Percentiles rank a stretch among this genome's conserved stretches.
phyloP scores from a whole-genome alignment of 208 protist genomes.

The Lotmaria passim region DNA sequence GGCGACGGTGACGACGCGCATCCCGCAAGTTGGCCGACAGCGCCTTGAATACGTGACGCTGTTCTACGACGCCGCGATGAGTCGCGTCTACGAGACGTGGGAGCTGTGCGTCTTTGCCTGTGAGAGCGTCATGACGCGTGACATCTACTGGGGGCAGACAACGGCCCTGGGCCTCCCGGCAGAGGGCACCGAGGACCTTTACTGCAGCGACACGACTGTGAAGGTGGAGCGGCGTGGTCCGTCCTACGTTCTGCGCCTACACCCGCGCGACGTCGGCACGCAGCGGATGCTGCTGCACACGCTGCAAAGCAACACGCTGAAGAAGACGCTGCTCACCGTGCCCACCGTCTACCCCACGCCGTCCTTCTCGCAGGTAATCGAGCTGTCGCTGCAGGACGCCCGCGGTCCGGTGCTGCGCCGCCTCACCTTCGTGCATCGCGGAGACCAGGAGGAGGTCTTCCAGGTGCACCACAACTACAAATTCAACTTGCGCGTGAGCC shows the following conservation, averaged over 20 bases:
- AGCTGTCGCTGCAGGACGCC: slow-evolving; percentile 71
- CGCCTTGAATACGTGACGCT: slow-evolving; percentile 85
- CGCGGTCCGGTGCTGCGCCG: slow-evolving; percentile 79
- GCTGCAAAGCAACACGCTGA: slow-evolving; percentile 48
- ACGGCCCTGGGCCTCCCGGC: slow-evolving; percentile 72
- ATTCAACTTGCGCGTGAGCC: slow-evolving; percentile 75
- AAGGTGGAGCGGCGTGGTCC: slow-evolving; percentile 43
- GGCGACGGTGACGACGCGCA: slow-evolving; percentile 57
- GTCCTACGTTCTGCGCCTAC: slow-evolving; percentile 77
- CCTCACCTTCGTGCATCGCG: slow-evolving; percentile 76
- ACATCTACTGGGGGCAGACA: slow-evolving; percentile 85
- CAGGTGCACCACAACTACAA: slow-evolving; percentile 88
- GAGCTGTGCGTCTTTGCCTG: slow-evolving; percentile 87
- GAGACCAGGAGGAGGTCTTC: slow-evolving; percentile 72
- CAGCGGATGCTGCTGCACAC: slow-evolving; percentile 77
- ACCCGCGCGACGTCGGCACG: slow-evolving; percentile 68
- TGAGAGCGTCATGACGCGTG: slow-evolving; percentile 65
- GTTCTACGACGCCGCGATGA: slow-evolving; percentile 76
- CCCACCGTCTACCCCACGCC: slow-evolving; percentile 79
- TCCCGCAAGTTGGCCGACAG: slow-evolving; percentile 52
- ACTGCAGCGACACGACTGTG: slow-evolving; percentile 72
- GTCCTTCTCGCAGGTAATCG: slow-evolving; percentile 81
- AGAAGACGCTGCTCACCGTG: slow-evolving; percentile 80
- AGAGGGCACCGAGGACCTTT: slow-evolving; percentile 70
- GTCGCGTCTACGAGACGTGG: slow-evolving; percentile 83